Percentiles rank a stretch among this genome's conserved stretches.
phyloP scores from a whole-genome alignment of 140 eudicot species.

The Anethum foeniculum region DNA sequence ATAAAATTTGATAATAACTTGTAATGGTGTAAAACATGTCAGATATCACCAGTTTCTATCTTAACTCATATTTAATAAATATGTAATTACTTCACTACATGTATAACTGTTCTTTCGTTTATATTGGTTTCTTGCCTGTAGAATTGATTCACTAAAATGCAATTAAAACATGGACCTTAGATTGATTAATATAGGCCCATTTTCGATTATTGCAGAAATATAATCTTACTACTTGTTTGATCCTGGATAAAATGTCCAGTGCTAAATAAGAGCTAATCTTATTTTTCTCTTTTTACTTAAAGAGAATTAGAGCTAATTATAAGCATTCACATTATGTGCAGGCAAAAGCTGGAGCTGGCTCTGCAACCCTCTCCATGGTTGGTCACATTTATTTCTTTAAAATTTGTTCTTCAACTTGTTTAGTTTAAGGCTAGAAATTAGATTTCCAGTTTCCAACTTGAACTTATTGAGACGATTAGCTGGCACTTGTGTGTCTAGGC shows the following conservation, averaged over 20 bases:
- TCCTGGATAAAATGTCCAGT: neutral
- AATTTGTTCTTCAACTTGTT: neutral
- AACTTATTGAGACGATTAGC: conserved; percentile 10
- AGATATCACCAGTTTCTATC: neutral
- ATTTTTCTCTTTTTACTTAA: no score
- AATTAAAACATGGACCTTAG: neutral
- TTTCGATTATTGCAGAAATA: neutral
- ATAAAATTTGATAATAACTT: neutral
- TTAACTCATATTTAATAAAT: neutral
- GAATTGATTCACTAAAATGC: neutral
- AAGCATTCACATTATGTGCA: conserved; percentile 20
- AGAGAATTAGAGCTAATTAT: neutral
- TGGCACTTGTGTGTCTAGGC: conserved; percentile 38
- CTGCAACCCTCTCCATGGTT: conserved; percentile 98
- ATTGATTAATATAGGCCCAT: neutral
- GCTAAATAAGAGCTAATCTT: neutral
- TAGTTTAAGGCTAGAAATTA: conserved; percentile 1
- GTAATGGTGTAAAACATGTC: neutral
- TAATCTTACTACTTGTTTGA: neutral
- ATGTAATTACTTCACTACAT: neutral
- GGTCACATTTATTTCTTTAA: conserved; percentile 10
- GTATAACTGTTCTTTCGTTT: neutral
- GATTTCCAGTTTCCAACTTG: neutral
- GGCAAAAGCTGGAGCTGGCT: conserved; percentile 99
- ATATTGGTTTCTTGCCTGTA: neutral